Evolutionary conservation across 176 grass and related monocot genomes (phyloP), one percentile per base, ranked within the genome.

Genomic region (Lolium rigidum): DNA sequence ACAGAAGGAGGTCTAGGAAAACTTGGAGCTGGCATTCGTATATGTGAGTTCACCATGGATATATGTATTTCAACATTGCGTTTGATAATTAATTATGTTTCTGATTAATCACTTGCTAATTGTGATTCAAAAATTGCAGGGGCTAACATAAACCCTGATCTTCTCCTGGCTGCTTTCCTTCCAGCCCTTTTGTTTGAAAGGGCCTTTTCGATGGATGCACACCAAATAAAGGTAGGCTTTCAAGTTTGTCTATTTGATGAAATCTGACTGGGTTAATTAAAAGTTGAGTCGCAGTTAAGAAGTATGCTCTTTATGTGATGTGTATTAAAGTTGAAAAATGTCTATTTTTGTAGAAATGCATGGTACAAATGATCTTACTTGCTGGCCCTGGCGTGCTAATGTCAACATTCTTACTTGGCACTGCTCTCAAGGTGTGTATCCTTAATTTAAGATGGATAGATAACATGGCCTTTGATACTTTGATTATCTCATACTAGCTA

Each of bases 181-280:
- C 93, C 95, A 51, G 95, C 93, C 67, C 95, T 98, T 85, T 63
- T 98, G 21, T 98, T 98, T 85, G 95, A 98, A 85, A 98, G 95
- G 38, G 92, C 95, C 31, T 98, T 98, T 82, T 85, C 89, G 3
- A 89, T 98, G 95, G 93, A 98, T 83, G 57, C 92, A 81, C 95
- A 98, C 74, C 93, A 98, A 92, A 98, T 98, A 59, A 98, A 95
- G 95, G 91, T 95, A 91, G 0, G 1, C 59, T 44, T 54, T 44
- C 76, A 11, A 52, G 17, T 74, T 43, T 80, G 7, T 67, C 25
- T 1, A 15, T 81, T 6, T 35, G 51, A 21, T 72, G 17, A 59
- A 44, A 73, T 26, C 14, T 56, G 2, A 70, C 12, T 22, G 6
- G 9, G 9, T 50, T 25, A 66, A n/a, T 66, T 54, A 59, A 80